Evolutionary conservation across 306 rosid species (phyloP).

Genomic region (Vigna trinervia): DNA sequence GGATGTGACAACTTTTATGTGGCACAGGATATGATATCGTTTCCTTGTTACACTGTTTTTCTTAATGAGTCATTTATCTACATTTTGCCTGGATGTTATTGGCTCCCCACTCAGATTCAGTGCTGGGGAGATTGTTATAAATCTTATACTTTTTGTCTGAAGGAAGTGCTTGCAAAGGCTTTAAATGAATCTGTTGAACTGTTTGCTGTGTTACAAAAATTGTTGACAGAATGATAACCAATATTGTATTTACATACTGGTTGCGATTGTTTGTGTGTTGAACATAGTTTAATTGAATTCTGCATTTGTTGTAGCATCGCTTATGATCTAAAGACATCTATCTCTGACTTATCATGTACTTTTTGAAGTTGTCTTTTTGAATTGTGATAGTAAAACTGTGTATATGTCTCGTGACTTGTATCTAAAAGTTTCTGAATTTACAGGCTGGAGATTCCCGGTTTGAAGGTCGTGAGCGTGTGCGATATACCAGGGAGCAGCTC

Average conservation of each 20-base stretch:
- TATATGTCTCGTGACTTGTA: constrained; percentile 4
- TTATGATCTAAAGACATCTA: background rate
- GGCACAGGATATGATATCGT: constrained; percentile 1
- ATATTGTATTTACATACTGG: background rate
- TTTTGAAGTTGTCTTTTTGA: constrained; percentile 28
- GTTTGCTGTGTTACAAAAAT: no score
- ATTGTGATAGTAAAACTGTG: constrained; percentile 22
- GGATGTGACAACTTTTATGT: background rate
- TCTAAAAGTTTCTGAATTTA: constrained; percentile 41
- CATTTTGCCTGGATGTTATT: background rate
- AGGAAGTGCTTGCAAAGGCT: no score
- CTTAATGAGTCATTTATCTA: background rate
- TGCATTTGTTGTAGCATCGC: background rate
- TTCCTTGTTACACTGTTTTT: background rate
- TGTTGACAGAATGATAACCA: no score
- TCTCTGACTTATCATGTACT: background rate
- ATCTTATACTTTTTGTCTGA: no score
- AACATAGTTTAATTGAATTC: constrained; percentile 24
- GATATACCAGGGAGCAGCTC: constrained; percentile 78
- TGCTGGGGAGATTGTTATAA: background rate
- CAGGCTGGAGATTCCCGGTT: constrained; percentile 88
- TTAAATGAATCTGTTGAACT: no score
- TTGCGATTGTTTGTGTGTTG: background rate
- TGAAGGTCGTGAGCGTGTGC: constrained; percentile 84
- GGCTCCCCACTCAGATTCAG: background rate